Percentiles rank a stretch among this genome's conserved stretches.
phyloP scores from a whole-genome alignment of 257 asterid genomes.

The Solanum lycopersicoides region DNA sequence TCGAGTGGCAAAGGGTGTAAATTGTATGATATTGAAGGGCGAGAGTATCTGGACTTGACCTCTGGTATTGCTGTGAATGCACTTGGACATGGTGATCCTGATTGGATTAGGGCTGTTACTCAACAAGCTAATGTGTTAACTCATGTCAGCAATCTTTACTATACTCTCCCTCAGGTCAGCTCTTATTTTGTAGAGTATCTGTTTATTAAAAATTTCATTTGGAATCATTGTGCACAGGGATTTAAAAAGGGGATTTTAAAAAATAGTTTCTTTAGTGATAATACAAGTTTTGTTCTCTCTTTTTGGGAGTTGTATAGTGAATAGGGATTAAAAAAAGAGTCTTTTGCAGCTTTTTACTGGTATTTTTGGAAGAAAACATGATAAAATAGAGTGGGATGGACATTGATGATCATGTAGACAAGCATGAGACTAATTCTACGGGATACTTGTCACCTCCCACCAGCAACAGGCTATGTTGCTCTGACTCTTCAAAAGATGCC shows the following conservation, averaged over 20 bases:
- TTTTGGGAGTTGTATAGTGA: not conserved
- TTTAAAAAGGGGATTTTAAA: not conserved
- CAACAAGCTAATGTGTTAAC: slow-evolving; percentile 58
- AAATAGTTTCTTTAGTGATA: not conserved
- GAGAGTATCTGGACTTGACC: slow-evolving; percentile 78
- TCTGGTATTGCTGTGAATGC: slow-evolving; percentile 91
- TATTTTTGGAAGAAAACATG: not conserved
- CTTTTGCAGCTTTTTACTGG: not conserved
- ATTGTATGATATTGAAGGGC: slow-evolving; percentile 74
- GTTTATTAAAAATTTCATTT: not conserved
- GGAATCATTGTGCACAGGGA: not conserved
- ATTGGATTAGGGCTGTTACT: slow-evolving; percentile 62
- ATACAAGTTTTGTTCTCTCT: not conserved
- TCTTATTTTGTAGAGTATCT: not conserved
- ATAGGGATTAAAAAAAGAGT: not conserved
- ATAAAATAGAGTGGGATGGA: not conserved
- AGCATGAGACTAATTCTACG: not conserved
- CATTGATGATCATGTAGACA: not conserved
- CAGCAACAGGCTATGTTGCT: not conserved
- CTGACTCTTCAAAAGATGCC: not conserved
- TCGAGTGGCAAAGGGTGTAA: slow-evolving; percentile 75
- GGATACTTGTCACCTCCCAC: not conserved
- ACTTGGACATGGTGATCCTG: slow-evolving; percentile 88
- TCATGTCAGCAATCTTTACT: slow-evolving; percentile 76
- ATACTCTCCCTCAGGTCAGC: slow-evolving; percentile 64